These are phyloP conservation scores for Auriscalpium orientale DNA, from an alignment of 768 basidiomycete genomes.

Conservation along the genomic window DNA sequence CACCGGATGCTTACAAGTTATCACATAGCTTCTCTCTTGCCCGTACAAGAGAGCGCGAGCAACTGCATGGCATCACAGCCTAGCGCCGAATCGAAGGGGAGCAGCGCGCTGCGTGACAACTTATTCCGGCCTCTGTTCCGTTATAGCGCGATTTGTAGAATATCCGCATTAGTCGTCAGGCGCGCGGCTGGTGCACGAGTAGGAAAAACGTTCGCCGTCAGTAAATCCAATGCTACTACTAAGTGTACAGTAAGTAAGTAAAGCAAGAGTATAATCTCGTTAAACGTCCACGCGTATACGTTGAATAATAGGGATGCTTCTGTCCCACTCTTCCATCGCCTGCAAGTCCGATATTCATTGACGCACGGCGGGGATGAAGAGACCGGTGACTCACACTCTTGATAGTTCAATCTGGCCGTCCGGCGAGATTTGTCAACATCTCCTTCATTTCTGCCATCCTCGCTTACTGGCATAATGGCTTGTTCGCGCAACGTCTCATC, in stretches of 20 bases:
- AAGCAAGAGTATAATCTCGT: constrained; percentile 15
- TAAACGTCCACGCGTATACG: constrained; percentile 90
- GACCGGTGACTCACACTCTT: constrained; percentile 51
- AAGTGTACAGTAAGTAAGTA: constrained; percentile 1
- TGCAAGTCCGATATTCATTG: constrained; percentile 22
- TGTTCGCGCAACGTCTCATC: constrained; percentile 93
- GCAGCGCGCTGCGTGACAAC: not conserved
- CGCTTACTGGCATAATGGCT: constrained; percentile 77
- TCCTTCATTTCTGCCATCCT: constrained; percentile 98
- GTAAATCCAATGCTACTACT: constrained; percentile 3
- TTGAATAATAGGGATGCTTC: constrained; percentile 88
- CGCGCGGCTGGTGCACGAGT: not conserved
- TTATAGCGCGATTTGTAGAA: not conserved
- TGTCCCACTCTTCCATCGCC: constrained; percentile 97
- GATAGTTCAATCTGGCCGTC: constrained; percentile 93
- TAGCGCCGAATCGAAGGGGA: constrained; percentile 16
- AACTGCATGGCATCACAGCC: constrained; percentile 35
- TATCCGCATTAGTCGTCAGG: no score
- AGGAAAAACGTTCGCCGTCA: not conserved
- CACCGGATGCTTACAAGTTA: not conserved
- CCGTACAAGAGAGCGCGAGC: constrained; percentile 72
- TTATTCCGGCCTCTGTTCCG: not conserved
- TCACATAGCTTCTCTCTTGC: constrained; percentile 61
- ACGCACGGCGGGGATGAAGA: not conserved
- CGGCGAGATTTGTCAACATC: constrained; percentile 78